Evolutionary conservation across 257 asterid genomes (phyloP).

Genomic region (Sherardia arvensis): DNA sequence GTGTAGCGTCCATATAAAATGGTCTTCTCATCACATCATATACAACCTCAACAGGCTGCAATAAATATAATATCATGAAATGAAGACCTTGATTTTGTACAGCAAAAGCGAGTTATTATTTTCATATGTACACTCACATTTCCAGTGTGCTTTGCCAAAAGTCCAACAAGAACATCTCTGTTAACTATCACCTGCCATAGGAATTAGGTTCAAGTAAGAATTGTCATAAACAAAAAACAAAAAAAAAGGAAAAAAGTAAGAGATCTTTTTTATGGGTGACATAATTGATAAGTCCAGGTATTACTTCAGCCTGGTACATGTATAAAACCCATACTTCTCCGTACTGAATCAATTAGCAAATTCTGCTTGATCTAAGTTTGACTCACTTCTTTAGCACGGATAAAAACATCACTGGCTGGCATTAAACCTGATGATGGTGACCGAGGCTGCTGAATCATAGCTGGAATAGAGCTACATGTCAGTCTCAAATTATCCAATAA

Average conservation of each 20-base stretch:
- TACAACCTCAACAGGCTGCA: constrained; percentile 61
- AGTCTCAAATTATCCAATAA: constrained; percentile 7
- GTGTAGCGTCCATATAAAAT: constrained; percentile 62
- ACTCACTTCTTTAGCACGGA: constrained; percentile 86
- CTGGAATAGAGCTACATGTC: constrained; percentile 37
- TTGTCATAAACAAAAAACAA: background rate
- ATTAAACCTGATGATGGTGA: constrained; percentile 73
- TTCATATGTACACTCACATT: constrained; percentile 46
- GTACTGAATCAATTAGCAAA: background rate
- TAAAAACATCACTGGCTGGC: constrained; percentile 82
- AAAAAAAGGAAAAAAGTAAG: background rate
- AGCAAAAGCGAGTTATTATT: constrained; percentile 6
- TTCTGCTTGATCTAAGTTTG: background rate
- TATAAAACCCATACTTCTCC: background rate
- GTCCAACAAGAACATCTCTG: constrained; percentile 65
- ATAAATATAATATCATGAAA: constrained; percentile 13
- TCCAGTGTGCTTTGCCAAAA: constrained; percentile 79
- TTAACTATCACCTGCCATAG: constrained; percentile 51
- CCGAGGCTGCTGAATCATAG: constrained; percentile 89
- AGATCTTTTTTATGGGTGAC: background rate
- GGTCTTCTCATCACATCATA: constrained; percentile 57
- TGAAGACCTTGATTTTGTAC: constrained; percentile 4
- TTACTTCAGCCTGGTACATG: background rate
- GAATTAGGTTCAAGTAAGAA: constrained; percentile 12
- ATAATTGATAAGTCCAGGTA: background rate